Evolutionary conservation across 2,329 filamentous ascomycete species (phyloP), one percentile per base, ranked within the genome.

Genomic region (Knufia fluminis): DNA sequence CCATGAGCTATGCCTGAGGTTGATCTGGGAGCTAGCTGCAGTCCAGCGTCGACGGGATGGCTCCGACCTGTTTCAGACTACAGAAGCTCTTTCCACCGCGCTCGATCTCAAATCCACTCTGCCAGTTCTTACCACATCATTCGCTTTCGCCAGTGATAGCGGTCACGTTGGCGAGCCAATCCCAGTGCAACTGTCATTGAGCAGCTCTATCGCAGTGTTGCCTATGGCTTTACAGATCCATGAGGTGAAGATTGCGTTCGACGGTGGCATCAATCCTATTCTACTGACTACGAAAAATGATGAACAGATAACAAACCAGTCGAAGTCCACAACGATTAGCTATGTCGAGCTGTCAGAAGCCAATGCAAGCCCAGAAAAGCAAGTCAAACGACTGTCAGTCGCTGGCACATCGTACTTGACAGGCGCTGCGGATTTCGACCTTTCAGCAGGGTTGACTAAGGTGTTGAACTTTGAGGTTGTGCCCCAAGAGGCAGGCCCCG

Each of bases 401-500:
- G 32, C 16, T 22, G 44, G 32, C 6, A 31, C 22, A 17, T 23
- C 17, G 6, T 46, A 36, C n/a, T 46, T 16, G 31, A 24, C 44
- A 12, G 44, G 31, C 14, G 22, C 3, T 23, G 33, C n/a, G 3
- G 20, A 23, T 2, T 24, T 38, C 17, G n/a, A 4, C 22, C 67
- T 96, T 38, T 65, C 68, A 9, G 78, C 88, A 12, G 81, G 80
- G 0, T 77, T 85, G 53, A 84, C 75, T 7, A 80, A 78, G 47
- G 78, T 90, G 1, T 83, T 86, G 54, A 79, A 85, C 57, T 74
- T 95, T 58, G 77, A 75, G 7, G 77, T 88, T 51, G 78, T 83
- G 1, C 75, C 95, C 14, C 80, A 88, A 51, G 90, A 96, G 66
- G 80, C 89, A 2, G 89, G 88, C n/a, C 78, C 86, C 49, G 81